A percentile compares a stretch with the other conserved stretches of the same genome.
These are phyloP conservation scores for Saccharum spontaneum DNA, from an alignment of 176 grass and related monocot species.

Conservation along the genomic window DNA sequence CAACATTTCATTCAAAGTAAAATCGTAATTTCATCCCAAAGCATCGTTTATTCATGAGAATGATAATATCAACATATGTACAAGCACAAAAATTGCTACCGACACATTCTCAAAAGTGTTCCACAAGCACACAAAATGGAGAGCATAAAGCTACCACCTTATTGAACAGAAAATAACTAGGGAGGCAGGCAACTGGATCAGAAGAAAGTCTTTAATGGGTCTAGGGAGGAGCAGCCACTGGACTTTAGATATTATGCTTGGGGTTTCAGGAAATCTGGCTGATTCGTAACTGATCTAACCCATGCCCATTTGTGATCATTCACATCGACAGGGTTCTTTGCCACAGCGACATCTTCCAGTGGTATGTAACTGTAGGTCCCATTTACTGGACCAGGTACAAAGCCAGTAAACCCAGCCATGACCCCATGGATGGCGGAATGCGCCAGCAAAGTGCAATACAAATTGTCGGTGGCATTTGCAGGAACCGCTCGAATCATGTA, in stretches of 20 bases:
- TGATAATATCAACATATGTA: not conserved
- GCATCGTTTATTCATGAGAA: constrained; percentile 28
- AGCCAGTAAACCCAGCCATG: constrained; percentile 81
- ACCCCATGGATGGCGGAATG: constrained; percentile 79
- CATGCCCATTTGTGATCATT: constrained; percentile 92
- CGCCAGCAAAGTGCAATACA: constrained; percentile 81
- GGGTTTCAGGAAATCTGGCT: constrained; percentile 62
- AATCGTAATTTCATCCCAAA: not conserved
- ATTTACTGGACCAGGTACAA: constrained; percentile 70
- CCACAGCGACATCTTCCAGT: constrained; percentile 62
- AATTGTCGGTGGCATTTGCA: constrained; percentile 80
- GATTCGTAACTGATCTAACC: constrained; percentile 69
- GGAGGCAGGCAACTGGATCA: not conserved
- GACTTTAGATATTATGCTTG: not conserved
- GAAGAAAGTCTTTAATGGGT: not conserved
- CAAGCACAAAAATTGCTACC: not conserved
- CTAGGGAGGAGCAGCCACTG: not conserved
- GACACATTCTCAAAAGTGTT: not conserved
- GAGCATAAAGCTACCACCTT: not conserved
- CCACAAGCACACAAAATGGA: not conserved
- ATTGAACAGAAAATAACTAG: not conserved
- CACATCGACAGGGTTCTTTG: constrained; percentile 66
- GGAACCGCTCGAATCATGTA: constrained; percentile 88
- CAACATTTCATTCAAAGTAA: not conserved
- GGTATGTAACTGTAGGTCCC: constrained; percentile 84